Base-by-base conservation (phyloP, 306 rosid species). In the Luffa acutangula region DNA sequence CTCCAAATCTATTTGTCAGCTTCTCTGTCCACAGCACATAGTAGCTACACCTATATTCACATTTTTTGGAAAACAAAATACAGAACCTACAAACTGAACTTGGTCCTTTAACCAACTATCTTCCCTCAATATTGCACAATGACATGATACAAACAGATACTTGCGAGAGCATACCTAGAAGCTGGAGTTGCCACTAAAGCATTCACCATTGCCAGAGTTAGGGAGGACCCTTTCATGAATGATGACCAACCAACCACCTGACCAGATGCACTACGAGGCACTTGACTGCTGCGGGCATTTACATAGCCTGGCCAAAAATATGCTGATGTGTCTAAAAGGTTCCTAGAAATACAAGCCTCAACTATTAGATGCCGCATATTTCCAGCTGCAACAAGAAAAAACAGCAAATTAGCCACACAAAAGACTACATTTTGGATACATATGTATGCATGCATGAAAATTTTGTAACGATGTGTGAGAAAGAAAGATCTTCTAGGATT, bases 281-380 rank as follows among this genome's bases (percentile, higher is more conserved):
- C 79, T 85, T 91, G 92, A 80, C 80, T 91, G 85, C 81, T 84
- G 83, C 84, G 79, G 57, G 83, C 85, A 85, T 80, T 87, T 81
- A 87, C 97, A 87, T 94, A 94, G 65, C 98, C 97, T 83, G 95
- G 97, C 98, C 98, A 94, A 74, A 64, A 85, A 82, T 93, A 93
- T 75, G 91, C 93, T 51, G 98, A 88, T 69, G 98, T 90, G 76
- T 93, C 97, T 15, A 93, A 87, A 78, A 91, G 67, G 67, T 90
- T 88, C 89, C 93, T 88, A 62, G 97, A 93, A 75, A 93, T 93
- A 79, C 92, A 91, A 56, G 98, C 96, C 88, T 93, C 98, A 73
- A 93, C 96, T 79, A 94, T 92, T 80, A 95, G 90, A 89, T 92
- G 98, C 7, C 92, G 82, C 86, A 92, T 81, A 88, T 95, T 95